These are phyloP conservation scores for Discostella stelligeroides DNA, from an alignment of 108 stramenopile genomes.

Conservation along the genomic window DNA sequence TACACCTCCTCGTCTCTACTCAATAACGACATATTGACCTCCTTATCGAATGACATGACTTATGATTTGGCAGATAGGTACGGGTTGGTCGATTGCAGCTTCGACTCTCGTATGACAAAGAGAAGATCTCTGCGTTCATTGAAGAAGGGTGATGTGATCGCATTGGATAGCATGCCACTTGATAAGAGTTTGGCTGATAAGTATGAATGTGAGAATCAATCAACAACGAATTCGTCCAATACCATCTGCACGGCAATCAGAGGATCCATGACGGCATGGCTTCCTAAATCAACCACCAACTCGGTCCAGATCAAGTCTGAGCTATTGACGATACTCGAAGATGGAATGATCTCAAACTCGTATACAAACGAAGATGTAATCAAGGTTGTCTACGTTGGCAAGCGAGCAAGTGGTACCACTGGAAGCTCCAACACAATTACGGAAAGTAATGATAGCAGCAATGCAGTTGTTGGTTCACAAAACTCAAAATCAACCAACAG, in stretches of 20 bases:
- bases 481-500: not conserved
- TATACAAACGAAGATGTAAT: conserved; percentile 17
- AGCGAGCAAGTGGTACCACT: too few relatives aligned
- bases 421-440: too few relatives aligned
- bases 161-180: conserved; percentile 7
- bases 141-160: conserved; percentile 9
- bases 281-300: not conserved
- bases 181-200: conserved; percentile 5
- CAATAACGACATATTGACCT: conserved; percentile 1
- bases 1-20: not conserved
- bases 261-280: conserved; percentile 18
- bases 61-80: conserved; percentile 10
- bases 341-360: conserved; percentile 16
- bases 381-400: conserved; percentile 14
- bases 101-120: not conserved
- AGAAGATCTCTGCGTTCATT: conserved; percentile 12
- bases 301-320: conserved; percentile 5
- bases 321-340: not conserved
- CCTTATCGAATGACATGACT: conserved; percentile 4
- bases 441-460: not conserved
- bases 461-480: not conserved
- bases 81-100: not conserved
- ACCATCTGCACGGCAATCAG: conserved; percentile 13
- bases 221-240: not conserved
- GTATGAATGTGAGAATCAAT: conserved; percentile 2